Evolutionary conservation across 2,329 filamentous ascomycete genomes (phyloP), one percentile per base, ranked within the genome.

Genomic region (Scortechinia acanthostroma): DNA sequence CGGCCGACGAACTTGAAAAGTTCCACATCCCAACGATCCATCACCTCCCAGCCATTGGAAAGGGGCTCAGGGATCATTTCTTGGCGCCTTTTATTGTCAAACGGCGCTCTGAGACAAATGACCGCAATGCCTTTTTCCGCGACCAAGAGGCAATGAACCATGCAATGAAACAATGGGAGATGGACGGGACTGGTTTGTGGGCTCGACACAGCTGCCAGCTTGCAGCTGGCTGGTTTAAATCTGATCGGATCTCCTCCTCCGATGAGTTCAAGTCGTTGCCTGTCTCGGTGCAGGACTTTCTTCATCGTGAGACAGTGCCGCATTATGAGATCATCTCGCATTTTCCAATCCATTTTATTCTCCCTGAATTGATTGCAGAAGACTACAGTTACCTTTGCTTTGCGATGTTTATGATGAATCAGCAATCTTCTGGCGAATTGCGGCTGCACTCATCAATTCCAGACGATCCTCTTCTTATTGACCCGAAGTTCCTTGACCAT

Each of bases 191-290:
- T 10, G 35, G 64, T 0, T 60, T 59, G 1, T 62, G 64, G 54
- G 47, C 59, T 3, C 50, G 56, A 37, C 53, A 61, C 25, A 49
- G 51, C 3, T 59, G 56, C 43, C 49, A 60, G 30, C 2, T 60
- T 1, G 55, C 49, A 1, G 52, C 57, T 20, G 68, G 61, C 6
- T 72, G 58, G 56, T 61, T 68, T 51, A 69, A 70, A 40, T 13
- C 48, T 6, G 48, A 47, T 3, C 33, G 42, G 3, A 44, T 49
- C 5, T 35, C 48, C 3, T 20, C 33, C 13, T 52, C 50, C 3
- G 13, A 28, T 2, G 52, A 54, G 42, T 54, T 53, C 45, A 15
- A 21, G 14, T 43, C 35, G 3, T 49, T 54, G n/a, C 47, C 50
- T 3, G 6, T 2, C 1, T 42, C 43, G 13, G 47, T 35, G 42